Evolutionary conservation across 2,329 filamentous ascomycete genomes (phyloP).

Genomic region (Aspergillus pseudoviridinutans): DNA sequence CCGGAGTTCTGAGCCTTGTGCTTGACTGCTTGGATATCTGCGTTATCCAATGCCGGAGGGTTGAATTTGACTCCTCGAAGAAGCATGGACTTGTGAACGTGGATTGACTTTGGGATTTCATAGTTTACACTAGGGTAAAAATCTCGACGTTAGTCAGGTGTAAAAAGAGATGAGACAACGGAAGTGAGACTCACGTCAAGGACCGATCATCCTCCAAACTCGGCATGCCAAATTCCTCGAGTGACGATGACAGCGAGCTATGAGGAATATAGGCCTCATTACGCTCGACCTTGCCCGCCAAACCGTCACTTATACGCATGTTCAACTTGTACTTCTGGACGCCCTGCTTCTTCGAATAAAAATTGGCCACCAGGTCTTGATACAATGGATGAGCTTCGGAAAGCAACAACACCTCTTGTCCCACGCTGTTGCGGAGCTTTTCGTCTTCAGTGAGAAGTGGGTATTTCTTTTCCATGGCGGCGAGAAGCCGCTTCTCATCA

Average conservation of each 20-base stretch:
- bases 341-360: slow-evolving; percentile 87
- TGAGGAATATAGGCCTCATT: slow-evolving; percentile 82
- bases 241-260: slow-evolving; percentile 71
- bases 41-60: slow-evolving; percentile 65
- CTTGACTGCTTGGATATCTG: slow-evolving; percentile 70
- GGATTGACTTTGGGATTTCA: slow-evolving; percentile 67
- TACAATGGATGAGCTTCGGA: slow-evolving; percentile 84
- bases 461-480: slow-evolving; percentile 79
- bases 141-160: slow-evolving; percentile 17
- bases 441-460: slow-evolving; percentile 75
- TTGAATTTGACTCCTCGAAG: slow-evolving; percentile 76
- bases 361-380: slow-evolving; percentile 74
- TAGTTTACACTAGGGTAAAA: slow-evolving; percentile 67
- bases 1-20: slow-evolving; percentile 62
- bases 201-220: slow-evolving; percentile 81
- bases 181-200: slow-evolving; percentile 61
- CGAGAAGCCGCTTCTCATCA: slow-evolving; percentile 79
- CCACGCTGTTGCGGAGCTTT: slow-evolving; percentile 69
- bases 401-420: slow-evolving; percentile 76
- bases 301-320: slow-evolving; percentile 67
- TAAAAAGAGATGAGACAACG: neutral
- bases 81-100: slow-evolving; percentile 90
- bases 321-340: slow-evolving; percentile 67
- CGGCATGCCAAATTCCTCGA: slow-evolving; percentile 68
- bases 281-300: slow-evolving; percentile 77